Conservation (phyloP, 768 basidiomycete species). For the Tulasnella sp. region DNA sequence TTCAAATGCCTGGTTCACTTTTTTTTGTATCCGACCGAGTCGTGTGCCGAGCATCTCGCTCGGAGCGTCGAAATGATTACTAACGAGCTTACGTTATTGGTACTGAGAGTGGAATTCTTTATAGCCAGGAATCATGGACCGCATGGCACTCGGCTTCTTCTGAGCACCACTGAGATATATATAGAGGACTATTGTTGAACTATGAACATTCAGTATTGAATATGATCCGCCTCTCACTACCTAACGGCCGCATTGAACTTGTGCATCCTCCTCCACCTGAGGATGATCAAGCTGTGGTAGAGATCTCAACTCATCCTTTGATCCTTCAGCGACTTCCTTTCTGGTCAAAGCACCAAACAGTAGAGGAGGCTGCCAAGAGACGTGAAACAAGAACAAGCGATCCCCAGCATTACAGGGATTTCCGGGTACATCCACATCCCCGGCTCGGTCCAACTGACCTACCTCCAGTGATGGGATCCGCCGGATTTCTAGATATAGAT, state of each 20-base stretch:
- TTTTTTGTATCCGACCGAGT: too few relatives aligned
- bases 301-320: conserved; percentile 1
- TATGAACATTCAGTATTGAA: too few relatives aligned
- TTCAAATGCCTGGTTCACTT: too few relatives aligned
- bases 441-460: neutral
- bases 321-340: conserved; percentile 11
- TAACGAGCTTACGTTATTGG: too few relatives aligned
- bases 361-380: conserved; percentile 1
- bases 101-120: too few relatives aligned
- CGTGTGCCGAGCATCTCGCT: too few relatives aligned
- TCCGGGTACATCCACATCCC: neutral
- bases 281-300: neutral
- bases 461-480: conserved; percentile 3
- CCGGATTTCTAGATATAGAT: conserved; percentile 2
- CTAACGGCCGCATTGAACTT: conserved; percentile 9
- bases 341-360: conserved; percentile 3
- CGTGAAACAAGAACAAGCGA: neutral
- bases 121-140: too few relatives aligned
- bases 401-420: conserved; percentile 3
- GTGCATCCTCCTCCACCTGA: conserved; percentile 5
- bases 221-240: conserved; percentile 9
- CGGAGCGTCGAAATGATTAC: too few relatives aligned
- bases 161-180: too few relatives aligned
- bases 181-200: too few relatives aligned
- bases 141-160: too few relatives aligned